Evolutionary conservation across 2,329 filamentous ascomycete species (phyloP), one percentile per base, ranked within the genome.

Genomic region (Exophiala spinifera): DNA sequence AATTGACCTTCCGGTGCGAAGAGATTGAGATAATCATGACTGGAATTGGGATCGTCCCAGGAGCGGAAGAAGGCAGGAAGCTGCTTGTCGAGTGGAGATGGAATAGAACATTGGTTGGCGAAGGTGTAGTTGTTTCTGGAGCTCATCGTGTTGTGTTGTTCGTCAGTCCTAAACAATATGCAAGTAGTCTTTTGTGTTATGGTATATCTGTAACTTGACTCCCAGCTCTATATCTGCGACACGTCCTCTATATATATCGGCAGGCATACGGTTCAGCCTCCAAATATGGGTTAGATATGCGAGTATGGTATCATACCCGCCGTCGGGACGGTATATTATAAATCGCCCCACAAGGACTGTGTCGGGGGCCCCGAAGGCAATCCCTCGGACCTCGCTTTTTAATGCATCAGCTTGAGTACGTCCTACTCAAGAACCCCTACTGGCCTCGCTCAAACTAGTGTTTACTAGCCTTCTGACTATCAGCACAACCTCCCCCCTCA

Each of bases 81-180:
- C 15, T 46, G 49, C 5, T 51, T 40, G 40, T 49, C 49, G 3
- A 59, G 45, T 1, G 44, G 49, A 21, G 48, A 48, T 37, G 56
- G 56, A 33, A 59, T 59, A 4, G 56, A 46, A 15, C 44, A 23
- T 21, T 59, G 56, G 36, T 59, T 59, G 31, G 48, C 52, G 46
- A 55, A 55, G 40, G 49, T 59, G 51, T 59, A 59, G 49, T 59
- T 59, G 49, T 55, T 49, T 31, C 40, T 42, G 25, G 51, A 51
- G 25, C 19, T 45, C 56, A 57, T 61, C 21, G 34, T 49, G 33
- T 36, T 47, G 28, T 31, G 28, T 31, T 5, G 28, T 31, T 31
- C 28, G 28, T 31, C 43, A 25, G n/a, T 45, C 43, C 25, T 45
- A 45, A 45, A 45, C 43, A 45, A 45, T 45, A 45, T 25, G 21